These are phyloP conservation scores for Pichia sp. DNA, from an alignment of 1,139 yeast species.

Conservation along the genomic window DNA sequence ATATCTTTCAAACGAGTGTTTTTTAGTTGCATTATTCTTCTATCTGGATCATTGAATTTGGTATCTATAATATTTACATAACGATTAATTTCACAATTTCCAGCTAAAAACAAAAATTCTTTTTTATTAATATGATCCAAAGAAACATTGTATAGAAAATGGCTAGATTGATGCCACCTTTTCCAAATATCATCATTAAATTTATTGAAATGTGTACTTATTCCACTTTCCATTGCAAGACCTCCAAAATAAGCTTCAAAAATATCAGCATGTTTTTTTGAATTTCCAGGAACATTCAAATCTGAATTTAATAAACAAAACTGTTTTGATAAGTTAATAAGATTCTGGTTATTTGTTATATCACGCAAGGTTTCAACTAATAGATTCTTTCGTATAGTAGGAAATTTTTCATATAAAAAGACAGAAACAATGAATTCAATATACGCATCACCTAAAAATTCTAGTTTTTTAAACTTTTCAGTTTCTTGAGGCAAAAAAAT, in stretches of 20 bases:
- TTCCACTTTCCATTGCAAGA: conserved; percentile 1
- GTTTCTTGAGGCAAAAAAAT: neutral
- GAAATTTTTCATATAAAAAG: neutral
- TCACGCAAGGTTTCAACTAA: neutral
- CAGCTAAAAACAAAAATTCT: neutral
- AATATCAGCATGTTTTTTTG: conserved; percentile 1
- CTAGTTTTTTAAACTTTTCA: conserved; percentile 1
- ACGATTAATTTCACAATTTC: neutral
- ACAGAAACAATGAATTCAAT: conserved; percentile 2
- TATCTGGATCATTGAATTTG: neutral
- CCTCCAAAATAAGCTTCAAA: conserved; percentile 8
- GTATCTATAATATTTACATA: neutral
- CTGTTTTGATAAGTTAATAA: neutral
- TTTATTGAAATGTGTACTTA: neutral
- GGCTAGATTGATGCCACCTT: neutral
- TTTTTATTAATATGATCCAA: neutral
- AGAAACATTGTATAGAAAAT: neutral
- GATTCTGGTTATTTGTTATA: neutral
- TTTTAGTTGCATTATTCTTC: neutral
- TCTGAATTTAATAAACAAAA: neutral
- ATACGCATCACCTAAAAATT: conserved; percentile 8
- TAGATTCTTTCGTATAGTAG: neutral
- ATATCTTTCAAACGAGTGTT: neutral
- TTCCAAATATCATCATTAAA: neutral
- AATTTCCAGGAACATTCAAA: neutral